phyloP scores from a whole-genome alignment of 2,329 filamentous ascomycete species.

The Scytalidium lignicola region DNA sequence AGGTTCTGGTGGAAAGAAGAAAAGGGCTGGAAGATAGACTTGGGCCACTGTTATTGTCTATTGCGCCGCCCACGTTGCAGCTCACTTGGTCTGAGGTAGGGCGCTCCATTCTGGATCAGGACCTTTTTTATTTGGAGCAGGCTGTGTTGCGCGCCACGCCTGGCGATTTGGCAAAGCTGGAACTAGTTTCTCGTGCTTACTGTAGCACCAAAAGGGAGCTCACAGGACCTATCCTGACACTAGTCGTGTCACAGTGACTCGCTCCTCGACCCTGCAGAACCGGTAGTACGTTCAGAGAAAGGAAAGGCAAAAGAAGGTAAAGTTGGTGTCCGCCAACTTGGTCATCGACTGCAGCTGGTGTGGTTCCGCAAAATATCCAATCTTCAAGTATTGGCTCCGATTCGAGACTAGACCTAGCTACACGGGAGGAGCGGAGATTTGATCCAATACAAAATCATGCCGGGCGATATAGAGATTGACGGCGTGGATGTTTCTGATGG shows the following conservation, averaged over 20 bases:
- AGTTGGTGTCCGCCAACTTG: neutral
- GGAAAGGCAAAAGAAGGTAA: neutral
- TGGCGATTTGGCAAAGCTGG: neutral
- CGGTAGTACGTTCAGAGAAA: neutral
- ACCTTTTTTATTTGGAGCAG: neutral
- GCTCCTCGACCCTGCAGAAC: neutral
- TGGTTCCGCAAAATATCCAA: constrained; percentile 25
- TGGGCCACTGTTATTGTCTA: neutral
- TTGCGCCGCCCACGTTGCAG: neutral
- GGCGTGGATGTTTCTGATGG: constrained; percentile 30
- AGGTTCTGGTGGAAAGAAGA: no score
- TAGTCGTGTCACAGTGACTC: neutral
- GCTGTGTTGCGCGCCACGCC: neutral
- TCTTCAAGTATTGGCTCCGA: neutral
- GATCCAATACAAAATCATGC: constrained; percentile 20
- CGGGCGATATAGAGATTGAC: constrained; percentile 29
- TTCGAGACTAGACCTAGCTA: neutral
- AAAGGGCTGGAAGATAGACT: neutral
- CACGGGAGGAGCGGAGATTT: constrained; percentile 25
- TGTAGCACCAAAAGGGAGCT: neutral
- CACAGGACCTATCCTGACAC: neutral
- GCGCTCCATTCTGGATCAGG: neutral
- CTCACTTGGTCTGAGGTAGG: neutral
- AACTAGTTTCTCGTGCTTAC: neutral
- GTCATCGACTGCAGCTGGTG: constrained; percentile 7